phyloP scores from a whole-genome alignment of 2,329 filamentous ascomycete genomes.

The Septoria petroselini region DNA sequence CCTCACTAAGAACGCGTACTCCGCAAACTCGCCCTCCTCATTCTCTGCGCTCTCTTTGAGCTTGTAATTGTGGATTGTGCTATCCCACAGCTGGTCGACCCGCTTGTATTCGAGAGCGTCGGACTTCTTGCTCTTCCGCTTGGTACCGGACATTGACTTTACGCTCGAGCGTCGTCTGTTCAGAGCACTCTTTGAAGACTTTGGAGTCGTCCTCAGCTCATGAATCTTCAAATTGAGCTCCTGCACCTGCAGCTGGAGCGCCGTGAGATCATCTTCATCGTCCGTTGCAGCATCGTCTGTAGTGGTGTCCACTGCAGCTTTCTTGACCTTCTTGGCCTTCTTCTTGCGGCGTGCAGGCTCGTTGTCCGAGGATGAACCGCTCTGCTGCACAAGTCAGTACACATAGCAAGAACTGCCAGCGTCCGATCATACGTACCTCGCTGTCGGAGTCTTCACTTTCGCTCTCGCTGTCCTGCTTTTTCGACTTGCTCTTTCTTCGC shows the following conservation, averaged over 20 bases:
- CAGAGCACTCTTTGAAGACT: conserved; percentile 15
- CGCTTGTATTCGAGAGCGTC: conserved; percentile 63
- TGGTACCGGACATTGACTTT: conserved; percentile 22
- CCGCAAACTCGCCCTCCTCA: conserved; percentile 67
- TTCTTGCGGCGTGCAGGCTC: conserved; percentile 26
- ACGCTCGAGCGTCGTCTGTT: conserved; percentile 26
- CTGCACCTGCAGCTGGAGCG: conserved; percentile 23
- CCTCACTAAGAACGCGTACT: conserved; percentile 79
- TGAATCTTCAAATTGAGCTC: conserved; percentile 24
- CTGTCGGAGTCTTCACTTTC: conserved; percentile 16
- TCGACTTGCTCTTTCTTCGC: conserved; percentile 25
- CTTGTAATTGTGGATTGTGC: conserved; percentile 62
- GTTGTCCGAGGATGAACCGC: conserved; percentile 24
- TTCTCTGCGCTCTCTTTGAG: conserved; percentile 65
- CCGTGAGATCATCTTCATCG: conserved; percentile 18
- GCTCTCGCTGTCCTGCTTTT: conserved; percentile 25
- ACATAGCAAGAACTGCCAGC: neutral
- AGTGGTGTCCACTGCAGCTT: conserved; percentile 16
- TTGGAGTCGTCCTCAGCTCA: conserved; percentile 22
- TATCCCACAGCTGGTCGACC: conserved; percentile 61
- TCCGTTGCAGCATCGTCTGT: conserved; percentile 23
- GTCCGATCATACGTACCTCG: conserved; percentile 2
- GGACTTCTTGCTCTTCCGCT: conserved; percentile 24
- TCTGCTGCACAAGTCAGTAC: conserved; percentile 5
- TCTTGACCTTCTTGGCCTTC: conserved; percentile 26